phyloP scores from a whole-genome alignment of 2,329 filamentous ascomycete genomes.

The Cladophialophora yegresii region DNA sequence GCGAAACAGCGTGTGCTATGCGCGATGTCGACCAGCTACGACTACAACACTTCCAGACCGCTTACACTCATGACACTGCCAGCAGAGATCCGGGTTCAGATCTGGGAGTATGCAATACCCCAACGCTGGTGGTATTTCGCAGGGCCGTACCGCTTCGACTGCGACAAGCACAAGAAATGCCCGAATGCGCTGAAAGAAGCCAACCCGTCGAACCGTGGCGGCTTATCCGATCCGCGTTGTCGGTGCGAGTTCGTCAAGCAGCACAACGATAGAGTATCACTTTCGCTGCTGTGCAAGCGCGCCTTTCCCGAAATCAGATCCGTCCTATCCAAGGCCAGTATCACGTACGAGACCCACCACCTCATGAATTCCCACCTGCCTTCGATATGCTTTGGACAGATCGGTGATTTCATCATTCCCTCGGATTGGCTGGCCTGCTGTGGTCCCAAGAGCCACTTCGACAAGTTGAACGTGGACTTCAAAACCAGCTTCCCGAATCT shows the following conservation, averaged over 20 bases:
- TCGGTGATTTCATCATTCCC: not conserved
- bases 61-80: not conserved
- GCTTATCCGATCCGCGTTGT: not conserved
- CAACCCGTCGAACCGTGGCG: not conserved
- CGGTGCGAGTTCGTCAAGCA: not conserved
- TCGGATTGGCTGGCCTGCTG: not conserved
- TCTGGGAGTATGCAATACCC: not conserved
- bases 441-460: not conserved
- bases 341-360: not conserved
- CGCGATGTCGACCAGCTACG: not conserved
- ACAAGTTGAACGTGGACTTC: not conserved
- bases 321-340: conserved; percentile 4
- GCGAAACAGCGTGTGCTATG: not conserved
- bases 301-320: not conserved
- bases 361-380: not conserved
- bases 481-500: not conserved
- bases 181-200: not conserved
- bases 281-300: not conserved
- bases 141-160: not conserved
- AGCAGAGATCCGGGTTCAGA: not conserved
- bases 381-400: not conserved
- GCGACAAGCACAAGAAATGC: not conserved
- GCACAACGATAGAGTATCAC: not conserved
- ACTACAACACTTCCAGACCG: not conserved
- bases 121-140: not conserved